Evolutionary conservation across 2,329 filamentous ascomycete species (phyloP), one percentile per base, ranked within the genome.

Genomic region (Gaeumannomyces sp.): DNA sequence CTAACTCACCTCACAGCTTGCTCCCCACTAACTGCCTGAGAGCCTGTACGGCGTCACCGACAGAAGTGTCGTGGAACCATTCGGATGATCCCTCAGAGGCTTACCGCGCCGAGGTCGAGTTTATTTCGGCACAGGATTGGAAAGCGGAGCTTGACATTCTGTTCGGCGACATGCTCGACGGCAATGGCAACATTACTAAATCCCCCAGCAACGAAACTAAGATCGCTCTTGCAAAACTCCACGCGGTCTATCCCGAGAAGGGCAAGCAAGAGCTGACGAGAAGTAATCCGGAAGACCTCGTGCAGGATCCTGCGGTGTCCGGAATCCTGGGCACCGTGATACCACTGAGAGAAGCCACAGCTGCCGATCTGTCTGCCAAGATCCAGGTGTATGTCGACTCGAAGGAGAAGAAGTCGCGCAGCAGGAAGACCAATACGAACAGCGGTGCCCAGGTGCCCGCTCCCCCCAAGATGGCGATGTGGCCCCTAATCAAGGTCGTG

Each of bases 11-110:
- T 5, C 29, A 10, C 25, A 22, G 78, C 79, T 67, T 79, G 7
- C 66, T 77, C 0, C 77, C 74, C 0, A 78, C 76, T 0, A 76
- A 70, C 62, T 85, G 85, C 70, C 84, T 88, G 80, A 75, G 83
- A 33, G 85, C 86, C 0, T 88, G 85, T 65, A 89, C 86, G 0
- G 84, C 85, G 0, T 83, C 85, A 0, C 80, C 86, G 0, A 89
- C 85, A 0, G 85, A 89, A 69, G 79, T 89, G 1, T 80, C 80
- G 0, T 88, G 79, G 72, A 88, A 88, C 62, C 22, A 78, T 29
- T 79, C 75, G 10, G 70, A 76, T 0, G 71, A 80, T 5, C 72
- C 76, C 0, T 38, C 64, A 0, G 63, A 71, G 50, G 67, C 61
- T 0, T 89, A 88, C 67, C 73, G 76, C 2, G 85, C 83, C 0